phyloP scores from a whole-genome alignment of 2,329 filamentous ascomycete genomes.

The Botrytis galanthina region DNA sequence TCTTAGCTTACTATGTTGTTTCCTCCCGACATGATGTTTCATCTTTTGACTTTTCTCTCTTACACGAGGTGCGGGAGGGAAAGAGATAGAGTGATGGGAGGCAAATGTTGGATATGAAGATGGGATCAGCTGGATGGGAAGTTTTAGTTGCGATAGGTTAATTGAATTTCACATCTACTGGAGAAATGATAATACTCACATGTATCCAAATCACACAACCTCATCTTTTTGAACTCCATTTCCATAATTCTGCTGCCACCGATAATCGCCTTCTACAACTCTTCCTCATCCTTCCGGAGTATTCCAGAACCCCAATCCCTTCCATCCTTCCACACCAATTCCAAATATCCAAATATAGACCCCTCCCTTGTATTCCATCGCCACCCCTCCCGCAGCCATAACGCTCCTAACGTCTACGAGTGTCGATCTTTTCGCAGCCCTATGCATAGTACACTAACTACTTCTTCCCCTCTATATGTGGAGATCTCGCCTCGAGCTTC shows the following conservation, averaged over 20 bases:
- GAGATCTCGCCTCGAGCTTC: no score
- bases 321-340: not conserved
- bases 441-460: not conserved
- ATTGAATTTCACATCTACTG: rapidly evolving
- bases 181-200: not conserved
- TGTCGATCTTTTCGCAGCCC: not conserved
- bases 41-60: not conserved
- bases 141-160: not conserved
- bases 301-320: not conserved
- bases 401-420: not conserved
- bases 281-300: not conserved
- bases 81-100: not conserved
- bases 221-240: not conserved
- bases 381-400: not conserved
- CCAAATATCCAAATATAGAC: not conserved
- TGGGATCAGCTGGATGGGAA: not conserved
- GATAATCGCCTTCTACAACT: not conserved
- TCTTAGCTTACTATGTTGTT: not conserved
- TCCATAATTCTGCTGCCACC: not conserved
- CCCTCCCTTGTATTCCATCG: not conserved
- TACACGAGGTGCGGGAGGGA: not conserved
- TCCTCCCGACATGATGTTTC: not conserved
- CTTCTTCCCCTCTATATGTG: no score
- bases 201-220: not conserved
- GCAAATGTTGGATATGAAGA: not conserved